These are phyloP conservation scores for Gossypium herbaceum DNA, from an alignment of 345 rosid species.

Conservation along the genomic window DNA sequence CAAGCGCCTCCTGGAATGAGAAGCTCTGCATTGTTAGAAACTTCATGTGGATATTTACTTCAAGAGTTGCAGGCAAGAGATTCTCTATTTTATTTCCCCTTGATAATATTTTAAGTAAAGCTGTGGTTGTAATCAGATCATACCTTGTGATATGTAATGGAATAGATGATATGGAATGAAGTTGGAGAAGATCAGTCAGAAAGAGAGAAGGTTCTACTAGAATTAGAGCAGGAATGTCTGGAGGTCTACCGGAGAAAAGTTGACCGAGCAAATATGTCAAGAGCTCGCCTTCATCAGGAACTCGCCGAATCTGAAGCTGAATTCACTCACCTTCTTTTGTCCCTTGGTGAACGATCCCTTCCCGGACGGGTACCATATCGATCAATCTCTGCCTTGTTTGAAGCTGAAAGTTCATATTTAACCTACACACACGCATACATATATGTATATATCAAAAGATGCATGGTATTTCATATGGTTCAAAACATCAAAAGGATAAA, in stretches of 20 bases:
- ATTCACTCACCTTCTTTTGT: slow-evolving; percentile 87
- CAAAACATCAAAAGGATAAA: background rate
- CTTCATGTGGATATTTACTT: slow-evolving; percentile 84
- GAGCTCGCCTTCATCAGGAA: slow-evolving; percentile 97
- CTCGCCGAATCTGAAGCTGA: slow-evolving; percentile 97
- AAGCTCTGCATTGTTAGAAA: slow-evolving; percentile 58
- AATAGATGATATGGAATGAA: slow-evolving; percentile 98
- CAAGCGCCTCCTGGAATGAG: slow-evolving; percentile 60
- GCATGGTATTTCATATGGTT: background rate
- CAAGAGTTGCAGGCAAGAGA: slow-evolving; percentile 81
- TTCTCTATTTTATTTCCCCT: background rate
- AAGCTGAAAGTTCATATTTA: slow-evolving; percentile 8
- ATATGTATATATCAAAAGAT: background rate
- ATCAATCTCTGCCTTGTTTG: slow-evolving; percentile 18
- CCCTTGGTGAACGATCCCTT: slow-evolving; percentile 90
- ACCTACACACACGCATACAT: background rate
- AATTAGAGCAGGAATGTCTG: slow-evolving; percentile 84
- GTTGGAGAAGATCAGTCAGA: slow-evolving; percentile 80
- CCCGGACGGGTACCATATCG: slow-evolving; percentile 77
- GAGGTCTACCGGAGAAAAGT: slow-evolving; percentile 94
- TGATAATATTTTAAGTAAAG: slow-evolving; percentile 5
- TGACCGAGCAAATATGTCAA: slow-evolving; percentile 82
- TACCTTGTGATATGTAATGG: background rate
- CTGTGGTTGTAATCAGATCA: background rate
- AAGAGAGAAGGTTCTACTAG: slow-evolving; percentile 79